phyloP scores from a whole-genome alignment of 306 rosid genomes.

The Aeschynomene evenia region DNA sequence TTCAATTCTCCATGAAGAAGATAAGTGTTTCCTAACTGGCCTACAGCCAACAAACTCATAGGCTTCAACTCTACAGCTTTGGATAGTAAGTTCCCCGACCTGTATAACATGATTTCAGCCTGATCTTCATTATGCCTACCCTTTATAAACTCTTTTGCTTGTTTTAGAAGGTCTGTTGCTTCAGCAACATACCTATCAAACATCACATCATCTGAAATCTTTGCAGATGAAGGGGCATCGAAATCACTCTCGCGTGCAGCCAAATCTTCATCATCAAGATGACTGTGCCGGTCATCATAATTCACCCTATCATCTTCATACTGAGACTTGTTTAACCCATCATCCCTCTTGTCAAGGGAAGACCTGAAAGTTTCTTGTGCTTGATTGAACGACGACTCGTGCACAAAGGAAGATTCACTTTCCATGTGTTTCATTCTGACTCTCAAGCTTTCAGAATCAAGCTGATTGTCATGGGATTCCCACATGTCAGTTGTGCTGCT shows the following conservation, averaged over 20 bases:
- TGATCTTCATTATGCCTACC: constrained; percentile 50
- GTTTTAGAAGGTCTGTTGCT: constrained; percentile 69
- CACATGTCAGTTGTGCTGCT: constrained; percentile 44
- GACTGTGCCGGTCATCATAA: constrained; percentile 14
- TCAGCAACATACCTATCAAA: constrained; percentile 74
- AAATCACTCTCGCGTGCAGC: constrained; percentile 45
- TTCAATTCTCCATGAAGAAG: constrained; percentile 97
- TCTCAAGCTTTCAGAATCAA: constrained; percentile 51
- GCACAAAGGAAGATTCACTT: constrained; percentile 57
- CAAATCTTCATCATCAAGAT: constrained; percentile 35
- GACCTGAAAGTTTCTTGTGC: constrained; percentile 42
- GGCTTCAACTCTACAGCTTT: constrained; percentile 84
- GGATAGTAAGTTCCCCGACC: constrained; percentile 71
- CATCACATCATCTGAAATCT: constrained; percentile 61
- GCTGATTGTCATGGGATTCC: constrained; percentile 50
- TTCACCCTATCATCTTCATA: constrained; percentile 32
- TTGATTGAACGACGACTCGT: constrained; percentile 47
- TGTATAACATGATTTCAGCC: constrained; percentile 69
- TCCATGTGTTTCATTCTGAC: constrained; percentile 53
- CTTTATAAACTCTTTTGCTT: constrained; percentile 70
- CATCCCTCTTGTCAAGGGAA: constrained; percentile 39
- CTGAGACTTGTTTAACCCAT: constrained; percentile 34
- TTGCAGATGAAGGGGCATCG: constrained; percentile 50
- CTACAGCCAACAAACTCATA: constrained; percentile 90
- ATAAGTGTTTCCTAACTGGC: constrained; percentile 81